Evolutionary conservation across 2,329 filamentous ascomycete species (phyloP), one percentile per base, ranked within the genome.

Genomic region (Colletotrichum horii): DNA sequence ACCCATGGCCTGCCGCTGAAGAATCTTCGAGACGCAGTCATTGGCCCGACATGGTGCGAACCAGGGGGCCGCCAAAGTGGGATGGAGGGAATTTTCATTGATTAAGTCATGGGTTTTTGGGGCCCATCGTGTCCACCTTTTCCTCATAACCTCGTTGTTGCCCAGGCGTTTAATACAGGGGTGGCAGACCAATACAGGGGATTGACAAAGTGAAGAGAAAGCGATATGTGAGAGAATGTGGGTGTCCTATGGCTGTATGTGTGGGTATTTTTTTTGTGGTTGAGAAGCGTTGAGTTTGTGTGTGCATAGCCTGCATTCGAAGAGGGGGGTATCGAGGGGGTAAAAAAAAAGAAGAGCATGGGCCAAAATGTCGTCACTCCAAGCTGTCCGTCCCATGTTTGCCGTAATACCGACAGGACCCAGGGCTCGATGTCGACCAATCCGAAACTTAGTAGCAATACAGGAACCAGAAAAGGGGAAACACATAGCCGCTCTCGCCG

Each of bases 71-170:
- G 64, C 32, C 65, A 70, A 70, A 75, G 74, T 75, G 74, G 74
- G 55, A 74, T 74, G 38, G 55, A 76, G 60, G 64, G 66, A 75
- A 61, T 75, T 76, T 74, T 76, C 70, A 75, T 76, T 76, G 74
- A 70, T 76, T 75, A 73, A 61, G 62, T 64, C 70, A 71, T 65
- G 73, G 70, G 34, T 62, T 61, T 60, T 30, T 32, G 26, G 70
- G 73, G 64, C 48, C 73, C 73, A 75, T 75, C 28, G 73, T 75
- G 70, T 73, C 73, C 73, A 68, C 73, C 73, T 73, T 73, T 32
- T 68, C 55, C 68, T 75, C 73, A 73, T 75, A 68, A 65, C 64
- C 70, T 75, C 73, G 58, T 68, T 67, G 55, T 71, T 69, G 73
- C 64, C 70, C 70, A 73, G 64, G 48, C 38, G 22, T 68, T 65